Evolutionary conservation across 768 basidiomycete genomes (phyloP).

Genomic region (Scleroderma citrinum): DNA sequence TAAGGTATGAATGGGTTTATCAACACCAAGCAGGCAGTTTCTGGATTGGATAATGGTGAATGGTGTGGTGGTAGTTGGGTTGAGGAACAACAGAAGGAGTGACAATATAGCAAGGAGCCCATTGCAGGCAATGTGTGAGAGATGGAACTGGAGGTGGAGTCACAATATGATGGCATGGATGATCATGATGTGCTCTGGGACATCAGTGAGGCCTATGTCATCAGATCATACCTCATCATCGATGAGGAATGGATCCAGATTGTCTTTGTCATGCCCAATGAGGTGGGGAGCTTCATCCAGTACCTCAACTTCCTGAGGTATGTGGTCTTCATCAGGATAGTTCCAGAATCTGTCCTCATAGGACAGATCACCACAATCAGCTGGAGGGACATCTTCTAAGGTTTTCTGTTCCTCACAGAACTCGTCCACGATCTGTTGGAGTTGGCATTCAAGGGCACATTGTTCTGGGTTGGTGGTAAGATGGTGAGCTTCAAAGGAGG

Average conservation of each 20-base stretch:
- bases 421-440: not conserved
- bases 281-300: not conserved
- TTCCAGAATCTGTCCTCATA: not conserved
- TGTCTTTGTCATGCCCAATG: not conserved
- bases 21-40: slow-evolving; percentile 9
- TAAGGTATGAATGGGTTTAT: slow-evolving; percentile 12
- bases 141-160: slow-evolving; percentile 20
- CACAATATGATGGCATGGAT: slow-evolving; percentile 22
- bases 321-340: not conserved
- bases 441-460: not conserved
- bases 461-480: not conserved
- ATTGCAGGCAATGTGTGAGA: slow-evolving; percentile 22
- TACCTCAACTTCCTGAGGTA: not conserved
- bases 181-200: slow-evolving; percentile 16
- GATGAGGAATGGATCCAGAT: not conserved
- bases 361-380: too few species aligned
- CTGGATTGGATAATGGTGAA: slow-evolving; percentile 15
- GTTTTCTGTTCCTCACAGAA: not conserved
- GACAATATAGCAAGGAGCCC: slow-evolving; percentile 12
- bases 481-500: not conserved
- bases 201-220: not conserved
- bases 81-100: slow-evolving; percentile 8
- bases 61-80: slow-evolving; percentile 4
- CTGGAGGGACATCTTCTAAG: not conserved
- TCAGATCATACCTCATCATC: slow-evolving; percentile 3